These are phyloP conservation scores for Talaromyces sp. DNA, from an alignment of 2,329 filamentous ascomycete genomes.

Conservation along the genomic window DNA sequence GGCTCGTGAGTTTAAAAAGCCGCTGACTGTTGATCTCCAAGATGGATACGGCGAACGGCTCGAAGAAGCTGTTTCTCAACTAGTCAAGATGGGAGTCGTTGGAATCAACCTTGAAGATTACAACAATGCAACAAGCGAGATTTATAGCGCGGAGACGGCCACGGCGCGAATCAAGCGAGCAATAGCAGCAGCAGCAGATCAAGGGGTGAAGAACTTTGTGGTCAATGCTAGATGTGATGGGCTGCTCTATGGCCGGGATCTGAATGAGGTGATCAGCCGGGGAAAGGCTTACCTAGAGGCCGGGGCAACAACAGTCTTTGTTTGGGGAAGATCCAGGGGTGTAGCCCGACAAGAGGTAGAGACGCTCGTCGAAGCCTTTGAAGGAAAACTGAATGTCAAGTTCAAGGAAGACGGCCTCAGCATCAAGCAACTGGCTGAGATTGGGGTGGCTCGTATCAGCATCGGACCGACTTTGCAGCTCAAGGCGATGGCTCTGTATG, in stretches of 20 bases:
- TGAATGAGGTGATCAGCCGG: slow-evolving; percentile 50
- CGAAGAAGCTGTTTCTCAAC: slow-evolving; percentile 39
- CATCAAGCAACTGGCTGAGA: slow-evolving; percentile 40
- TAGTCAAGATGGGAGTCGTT: slow-evolving; percentile 50
- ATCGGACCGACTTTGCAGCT: slow-evolving; percentile 48
- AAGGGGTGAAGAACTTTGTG: slow-evolving; percentile 52
- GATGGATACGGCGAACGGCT: slow-evolving; percentile 54
- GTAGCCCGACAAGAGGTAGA: slow-evolving; percentile 45
- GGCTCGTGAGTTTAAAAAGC: slow-evolving; percentile 32
- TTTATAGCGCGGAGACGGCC: slow-evolving; percentile 13
- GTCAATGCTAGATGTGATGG: slow-evolving; percentile 56
- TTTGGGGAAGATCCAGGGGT: slow-evolving; percentile 51
- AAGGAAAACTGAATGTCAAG: slow-evolving; percentile 49
- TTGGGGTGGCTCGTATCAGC: slow-evolving; percentile 55
- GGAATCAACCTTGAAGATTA: slow-evolving; percentile 59
- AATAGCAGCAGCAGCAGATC: slow-evolving; percentile 39
- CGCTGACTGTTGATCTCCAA: slow-evolving; percentile 56
- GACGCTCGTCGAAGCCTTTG: slow-evolving; percentile 45
- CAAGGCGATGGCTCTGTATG: slow-evolving; percentile 30
- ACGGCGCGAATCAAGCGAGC: slow-evolving; percentile 18
- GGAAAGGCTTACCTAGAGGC: slow-evolving; percentile 56
- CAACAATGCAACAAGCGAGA: slow-evolving; percentile 29
- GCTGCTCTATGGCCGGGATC: slow-evolving; percentile 37
- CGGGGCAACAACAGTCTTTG: slow-evolving; percentile 57
- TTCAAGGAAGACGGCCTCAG: slow-evolving; percentile 38